These are phyloP conservation scores for Ophiocordyceps unilateralis DNA, from an alignment of 2,329 filamentous ascomycete species.

Conservation along the genomic window DNA sequence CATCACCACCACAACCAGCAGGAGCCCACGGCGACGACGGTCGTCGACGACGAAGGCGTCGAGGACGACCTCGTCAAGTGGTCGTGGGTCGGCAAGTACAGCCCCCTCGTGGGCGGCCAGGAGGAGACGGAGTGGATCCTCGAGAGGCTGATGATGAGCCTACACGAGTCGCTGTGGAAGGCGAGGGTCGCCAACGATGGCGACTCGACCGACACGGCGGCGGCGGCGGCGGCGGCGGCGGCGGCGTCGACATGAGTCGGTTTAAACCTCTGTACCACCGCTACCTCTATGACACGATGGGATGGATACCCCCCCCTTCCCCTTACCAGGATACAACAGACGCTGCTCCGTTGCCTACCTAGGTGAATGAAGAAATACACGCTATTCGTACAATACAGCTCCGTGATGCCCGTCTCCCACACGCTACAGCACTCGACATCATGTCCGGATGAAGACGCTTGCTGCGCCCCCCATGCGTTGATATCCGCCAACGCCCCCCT, in stretches of 20 bases:
- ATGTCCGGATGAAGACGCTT: no score
- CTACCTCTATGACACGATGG: no score
- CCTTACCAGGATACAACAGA: no score
- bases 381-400: no score
- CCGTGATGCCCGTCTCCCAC: no score
- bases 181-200: neutral
- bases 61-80: slow-evolving; percentile 24
- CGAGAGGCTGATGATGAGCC: slow-evolving; percentile 39
- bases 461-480: no score
- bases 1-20: neutral
- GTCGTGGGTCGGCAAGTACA: slow-evolving; percentile 57
- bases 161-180: slow-evolving; percentile 20
- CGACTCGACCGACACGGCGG: neutral
- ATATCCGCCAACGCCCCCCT: neutral
- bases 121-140: slow-evolving; percentile 60
- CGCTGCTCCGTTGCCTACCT: no score
- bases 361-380: no score
- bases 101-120: slow-evolving; percentile 51
- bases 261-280: neutral
- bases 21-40: slow-evolving; percentile 1
- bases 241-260: neutral
- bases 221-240: no score
- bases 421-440: no score
- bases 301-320: no score
- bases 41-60: slow-evolving; percentile 8